Evolutionary conservation across 768 basidiomycete species (phyloP).

Genomic region (Lentinula raphanica): DNA sequence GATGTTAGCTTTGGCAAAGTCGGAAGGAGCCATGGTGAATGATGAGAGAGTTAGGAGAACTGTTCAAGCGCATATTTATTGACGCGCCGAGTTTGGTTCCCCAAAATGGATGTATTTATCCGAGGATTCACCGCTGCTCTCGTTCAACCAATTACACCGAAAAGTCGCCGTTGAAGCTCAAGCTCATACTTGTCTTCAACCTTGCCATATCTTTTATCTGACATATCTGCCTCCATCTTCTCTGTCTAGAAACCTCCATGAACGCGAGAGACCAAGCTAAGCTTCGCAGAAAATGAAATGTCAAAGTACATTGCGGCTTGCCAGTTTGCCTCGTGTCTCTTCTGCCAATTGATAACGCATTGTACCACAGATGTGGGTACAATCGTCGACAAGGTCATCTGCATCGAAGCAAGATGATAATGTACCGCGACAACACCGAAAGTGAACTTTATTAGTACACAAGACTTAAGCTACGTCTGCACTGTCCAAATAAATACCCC

Average conservation of each 20-base stretch:
- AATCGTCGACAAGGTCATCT: background rate
- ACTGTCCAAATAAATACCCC: background rate
- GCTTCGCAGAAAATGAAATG: too few relatives aligned
- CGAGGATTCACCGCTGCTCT: background rate
- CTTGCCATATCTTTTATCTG: too few relatives aligned
- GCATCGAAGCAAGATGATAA: background rate
- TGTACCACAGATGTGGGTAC: too few relatives aligned
- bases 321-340: too few relatives aligned
- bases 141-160: background rate
- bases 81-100: background rate
- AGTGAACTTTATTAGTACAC: background rate
- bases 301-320: too few relatives aligned
- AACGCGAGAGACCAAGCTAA: too few relatives aligned
- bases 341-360: background rate
- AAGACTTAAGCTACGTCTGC: background rate
- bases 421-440: background rate
- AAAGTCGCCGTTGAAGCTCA: background rate
- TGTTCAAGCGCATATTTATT: background rate
- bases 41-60: too few relatives aligned
- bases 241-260: too few relatives aligned
- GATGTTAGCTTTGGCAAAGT: slow-evolving; percentile 62
- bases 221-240: too few relatives aligned
- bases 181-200: background rate
- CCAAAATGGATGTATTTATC: background rate
- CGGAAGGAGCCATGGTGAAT: slow-evolving; percentile 54